A percentile compares a stretch with the other conserved stretches of the same genome.
Evolutionary conservation across 768 basidiomycete species (phyloP).

Genomic region (Coprinopsis sp.): DNA sequence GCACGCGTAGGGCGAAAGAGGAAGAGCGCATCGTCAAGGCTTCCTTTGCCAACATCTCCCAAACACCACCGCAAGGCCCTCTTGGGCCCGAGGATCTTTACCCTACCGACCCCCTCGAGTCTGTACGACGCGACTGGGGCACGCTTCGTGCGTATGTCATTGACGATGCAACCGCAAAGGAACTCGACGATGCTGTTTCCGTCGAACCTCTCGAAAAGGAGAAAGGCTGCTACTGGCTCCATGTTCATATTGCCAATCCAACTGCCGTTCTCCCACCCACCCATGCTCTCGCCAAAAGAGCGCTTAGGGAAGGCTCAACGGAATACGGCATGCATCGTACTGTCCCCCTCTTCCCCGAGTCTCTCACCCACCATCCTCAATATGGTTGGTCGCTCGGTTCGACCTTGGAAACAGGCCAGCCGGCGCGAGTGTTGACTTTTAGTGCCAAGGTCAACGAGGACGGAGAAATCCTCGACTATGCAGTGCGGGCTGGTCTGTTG

Average conservation of each 20-base stretch:
- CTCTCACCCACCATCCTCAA: constrained; percentile 40
- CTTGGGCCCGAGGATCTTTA: constrained; percentile 65
- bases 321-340: constrained; percentile 63
- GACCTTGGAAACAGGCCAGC: constrained; percentile 28
- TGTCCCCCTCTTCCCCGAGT: constrained; percentile 68
- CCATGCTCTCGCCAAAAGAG: constrained; percentile 56
- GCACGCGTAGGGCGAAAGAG: constrained; percentile 20
- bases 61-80: constrained; percentile 20
- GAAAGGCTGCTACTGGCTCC: constrained; percentile 68
- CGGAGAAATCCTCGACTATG: constrained; percentile 67
- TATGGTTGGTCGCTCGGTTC: constrained; percentile 39
- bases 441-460: constrained; percentile 60
- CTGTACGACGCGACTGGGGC: constrained; percentile 84
- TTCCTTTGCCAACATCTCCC: constrained; percentile 22
- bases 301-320: constrained; percentile 46
- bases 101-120: constrained; percentile 56
- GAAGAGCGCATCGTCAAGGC: constrained; percentile 25
- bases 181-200: constrained; percentile 93
- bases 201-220: constrained; percentile 63
- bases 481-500: constrained; percentile 68
- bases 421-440: constrained; percentile 68
- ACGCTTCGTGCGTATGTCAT: constrained; percentile 78
- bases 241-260: constrained; percentile 92
- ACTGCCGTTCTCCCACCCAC: constrained; percentile 70
- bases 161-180: constrained; percentile 73